These are phyloP conservation scores for Plectranthus barbatus DNA, from an alignment of 257 asterid genomes.

Conservation along the genomic window DNA sequence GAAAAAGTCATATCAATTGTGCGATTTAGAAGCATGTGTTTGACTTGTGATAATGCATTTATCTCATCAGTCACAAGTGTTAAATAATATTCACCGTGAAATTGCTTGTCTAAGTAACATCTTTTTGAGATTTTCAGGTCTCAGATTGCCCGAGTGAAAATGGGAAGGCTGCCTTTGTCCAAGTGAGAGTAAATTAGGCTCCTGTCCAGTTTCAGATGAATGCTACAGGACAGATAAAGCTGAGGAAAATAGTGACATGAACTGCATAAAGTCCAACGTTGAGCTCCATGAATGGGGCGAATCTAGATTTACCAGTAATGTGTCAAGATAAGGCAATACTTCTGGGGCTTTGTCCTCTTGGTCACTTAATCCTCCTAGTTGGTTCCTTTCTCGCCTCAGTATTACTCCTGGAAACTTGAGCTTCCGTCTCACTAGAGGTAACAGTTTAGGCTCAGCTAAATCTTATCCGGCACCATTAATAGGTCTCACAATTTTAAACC, in stretches of 20 bases:
- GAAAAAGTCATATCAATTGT: slow-evolving; percentile 7
- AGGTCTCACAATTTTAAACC: slow-evolving; percentile 34
- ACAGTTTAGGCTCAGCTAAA: slow-evolving; percentile 45
- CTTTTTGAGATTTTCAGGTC: slow-evolving; percentile 29
- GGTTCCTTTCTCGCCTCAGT: slow-evolving; percentile 58
- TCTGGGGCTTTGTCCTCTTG: slow-evolving; percentile 44
- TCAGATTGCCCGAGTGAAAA: slow-evolving; percentile 35
- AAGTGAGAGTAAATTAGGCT: slow-evolving; percentile 26
- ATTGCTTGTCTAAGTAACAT: slow-evolving; percentile 9
- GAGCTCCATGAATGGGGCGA: slow-evolving; percentile 52
- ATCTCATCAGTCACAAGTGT: neutral
- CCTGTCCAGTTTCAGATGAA: slow-evolving; percentile 33
- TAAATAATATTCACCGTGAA: neutral
- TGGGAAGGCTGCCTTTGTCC: slow-evolving; percentile 16
- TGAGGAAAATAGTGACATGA: slow-evolving; percentile 29
- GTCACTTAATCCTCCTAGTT: slow-evolving; percentile 43
- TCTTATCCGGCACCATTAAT: slow-evolving; percentile 41
- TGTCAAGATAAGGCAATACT: slow-evolving; percentile 32
- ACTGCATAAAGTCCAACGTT: slow-evolving; percentile 22
- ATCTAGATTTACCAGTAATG: slow-evolving; percentile 31
- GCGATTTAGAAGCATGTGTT: neutral
- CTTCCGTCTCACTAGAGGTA: too few relatives aligned
- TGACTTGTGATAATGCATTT: neutral
- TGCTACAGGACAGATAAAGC: slow-evolving; percentile 32
- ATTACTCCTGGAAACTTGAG: too few relatives aligned